A percentile compares a stretch with the other conserved stretches of the same genome.
Conservation (phyloP, 495 filamentous ascomycete species). For the Xylaria grammica region DNA sequence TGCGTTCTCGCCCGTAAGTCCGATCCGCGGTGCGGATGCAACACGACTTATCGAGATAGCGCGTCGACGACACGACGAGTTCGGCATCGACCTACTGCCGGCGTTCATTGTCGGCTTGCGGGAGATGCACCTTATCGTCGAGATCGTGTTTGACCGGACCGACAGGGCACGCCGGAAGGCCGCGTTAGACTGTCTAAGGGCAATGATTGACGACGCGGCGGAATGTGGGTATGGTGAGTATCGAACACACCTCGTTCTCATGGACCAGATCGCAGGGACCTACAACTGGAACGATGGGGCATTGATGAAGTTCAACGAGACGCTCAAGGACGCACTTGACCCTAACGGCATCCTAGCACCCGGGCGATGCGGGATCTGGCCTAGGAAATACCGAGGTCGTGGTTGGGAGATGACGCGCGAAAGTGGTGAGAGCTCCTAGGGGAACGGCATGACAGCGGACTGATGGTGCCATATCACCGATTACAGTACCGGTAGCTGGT, state of each 20-base stretch:
- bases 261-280: constrained; percentile 63
- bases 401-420: constrained; percentile 44
- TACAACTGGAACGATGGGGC: constrained; percentile 61
- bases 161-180: constrained; percentile 42
- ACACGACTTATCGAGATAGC: constrained; percentile 37
- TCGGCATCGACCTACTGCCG: constrained; percentile 55
- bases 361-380: constrained; percentile 63
- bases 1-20: constrained; percentile 59
- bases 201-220: constrained; percentile 55
- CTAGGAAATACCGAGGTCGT: constrained; percentile 50
- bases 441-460: constrained; percentile 32
- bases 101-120: constrained; percentile 55
- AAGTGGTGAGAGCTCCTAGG: constrained; percentile 32
- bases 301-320: constrained; percentile 60
- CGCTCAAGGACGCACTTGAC: constrained; percentile 62
- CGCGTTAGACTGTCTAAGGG: constrained; percentile 47
- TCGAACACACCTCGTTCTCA: constrained; percentile 59
- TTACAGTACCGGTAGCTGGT: no score
- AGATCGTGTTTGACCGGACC: constrained; percentile 59
- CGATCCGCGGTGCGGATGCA: constrained; percentile 49
- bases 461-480: no score
- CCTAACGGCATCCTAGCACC: constrained; percentile 63
- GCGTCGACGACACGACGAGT: constrained; percentile 38
- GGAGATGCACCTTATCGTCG: constrained; percentile 64
- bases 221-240: constrained; percentile 62